Percentiles rank a stretch among this genome's conserved stretches.
phyloP scores from a whole-genome alignment of 352 stramenopile genomes.

The Phytophthora hibernalis region DNA sequence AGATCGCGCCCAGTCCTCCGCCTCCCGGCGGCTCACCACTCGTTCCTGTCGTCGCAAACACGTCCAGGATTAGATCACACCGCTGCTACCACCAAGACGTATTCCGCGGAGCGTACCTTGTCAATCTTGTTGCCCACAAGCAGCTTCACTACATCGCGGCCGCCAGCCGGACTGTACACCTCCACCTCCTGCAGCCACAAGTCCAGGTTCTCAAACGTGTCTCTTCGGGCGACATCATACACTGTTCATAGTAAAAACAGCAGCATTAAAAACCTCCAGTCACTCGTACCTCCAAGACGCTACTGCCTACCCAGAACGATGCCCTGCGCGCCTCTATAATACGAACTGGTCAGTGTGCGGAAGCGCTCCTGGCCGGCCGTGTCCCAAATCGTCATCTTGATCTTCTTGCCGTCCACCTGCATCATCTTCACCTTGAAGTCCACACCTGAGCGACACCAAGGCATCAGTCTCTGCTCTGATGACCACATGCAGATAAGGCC shows the following conservation, averaged over 20 bases:
- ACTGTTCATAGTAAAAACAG: slow-evolving; percentile 53
- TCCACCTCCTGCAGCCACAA: slow-evolving; percentile 98
- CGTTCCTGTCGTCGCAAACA: slow-evolving; percentile 81
- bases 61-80: slow-evolving; percentile 4
- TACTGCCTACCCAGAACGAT: slow-evolving; percentile 92
- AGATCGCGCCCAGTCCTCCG: slow-evolving; percentile 95
- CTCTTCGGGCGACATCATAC: slow-evolving; percentile 96
- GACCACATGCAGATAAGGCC: too few species aligned
- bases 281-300: not conserved
- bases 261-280: not conserved
- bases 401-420: slow-evolving; percentile 94
- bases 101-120: slow-evolving; percentile 58
- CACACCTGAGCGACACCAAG: slow-evolving; percentile 55
- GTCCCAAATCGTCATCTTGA: slow-evolving; percentile 99
- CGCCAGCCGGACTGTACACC: slow-evolving; percentile 95
- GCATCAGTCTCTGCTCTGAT: too few species aligned
- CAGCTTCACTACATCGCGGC: slow-evolving; percentile 97
- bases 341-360: slow-evolving; percentile 96
- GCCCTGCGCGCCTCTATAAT: slow-evolving; percentile 97
- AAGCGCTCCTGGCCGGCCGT: slow-evolving; percentile 98
- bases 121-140: slow-evolving; percentile 98
- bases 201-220: slow-evolving; percentile 98
- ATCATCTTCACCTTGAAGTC: slow-evolving; percentile 99
- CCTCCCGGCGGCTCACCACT: slow-evolving; percentile 93
- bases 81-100: too few species aligned